These are phyloP conservation scores for Leccinellum luteum DNA, from an alignment of 768 basidiomycete genomes.

Conservation along the genomic window DNA sequence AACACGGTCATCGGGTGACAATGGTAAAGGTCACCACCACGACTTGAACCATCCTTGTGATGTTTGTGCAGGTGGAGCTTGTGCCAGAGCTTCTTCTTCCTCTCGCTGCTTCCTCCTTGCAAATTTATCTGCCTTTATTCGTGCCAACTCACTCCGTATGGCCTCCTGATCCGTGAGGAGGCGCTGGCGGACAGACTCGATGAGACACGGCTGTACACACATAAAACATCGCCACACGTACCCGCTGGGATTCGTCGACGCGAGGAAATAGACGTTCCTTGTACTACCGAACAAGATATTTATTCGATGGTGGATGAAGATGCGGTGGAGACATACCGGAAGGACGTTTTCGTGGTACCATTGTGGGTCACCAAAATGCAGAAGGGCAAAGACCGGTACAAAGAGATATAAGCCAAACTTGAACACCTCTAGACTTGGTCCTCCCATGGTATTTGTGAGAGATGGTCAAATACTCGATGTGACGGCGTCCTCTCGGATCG, in stretches of 20 bases:
- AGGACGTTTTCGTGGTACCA: slow-evolving; percentile 80
- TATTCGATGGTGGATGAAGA: background rate
- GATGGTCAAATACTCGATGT: background rate
- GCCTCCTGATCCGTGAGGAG: slow-evolving; percentile 66
- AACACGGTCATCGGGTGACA: background rate
- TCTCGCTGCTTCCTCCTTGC: slow-evolving; percentile 43
- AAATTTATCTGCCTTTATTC: slow-evolving; percentile 64
- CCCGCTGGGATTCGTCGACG: slow-evolving; percentile 52
- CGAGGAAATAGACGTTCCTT: slow-evolving; percentile 70
- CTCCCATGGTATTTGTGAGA: background rate
- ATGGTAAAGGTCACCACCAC: slow-evolving; percentile 19
- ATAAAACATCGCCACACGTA: slow-evolving; percentile 23
- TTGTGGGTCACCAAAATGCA: slow-evolving; percentile 85
- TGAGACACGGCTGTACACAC: slow-evolving; percentile 7
- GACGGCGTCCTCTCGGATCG: too few species aligned
- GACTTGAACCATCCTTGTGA: slow-evolving; percentile 28
- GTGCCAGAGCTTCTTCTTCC: slow-evolving; percentile 31
- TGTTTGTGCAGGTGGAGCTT: slow-evolving; percentile 11
- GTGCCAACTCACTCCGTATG: slow-evolving; percentile 62
- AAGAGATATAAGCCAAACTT: slow-evolving; percentile 62
- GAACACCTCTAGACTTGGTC: background rate
- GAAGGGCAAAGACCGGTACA: slow-evolving; percentile 73
- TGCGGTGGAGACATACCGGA: slow-evolving; percentile 48
- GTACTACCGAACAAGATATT: slow-evolving; percentile 46
- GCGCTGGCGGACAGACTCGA: slow-evolving; percentile 35